Evolutionary conservation across 2,329 filamentous ascomycete genomes (phyloP), one percentile per base, ranked within the genome.

Genomic region (Apiospora sp.): DNA sequence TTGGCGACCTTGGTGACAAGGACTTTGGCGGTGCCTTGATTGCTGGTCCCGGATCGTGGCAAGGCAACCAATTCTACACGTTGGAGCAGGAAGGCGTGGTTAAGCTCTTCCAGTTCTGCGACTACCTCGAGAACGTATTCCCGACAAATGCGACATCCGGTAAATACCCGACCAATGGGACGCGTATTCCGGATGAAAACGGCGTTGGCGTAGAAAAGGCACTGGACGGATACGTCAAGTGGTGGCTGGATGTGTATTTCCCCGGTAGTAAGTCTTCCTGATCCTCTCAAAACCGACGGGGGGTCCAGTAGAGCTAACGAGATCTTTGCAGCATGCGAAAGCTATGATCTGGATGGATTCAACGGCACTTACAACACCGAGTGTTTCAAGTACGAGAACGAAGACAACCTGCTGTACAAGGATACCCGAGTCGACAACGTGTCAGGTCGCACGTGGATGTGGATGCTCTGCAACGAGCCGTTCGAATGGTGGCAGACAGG

Each of bases 41-140:
- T 76, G 86, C 86, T 68, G 90, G 88, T 1, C 89, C 89, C 0
- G 90, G 86, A 84, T 78, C 85, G 8, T 91, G 89, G 88, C 90
- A 91, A 78, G 80, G 79, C 4, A 87, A 88, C 72, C 82, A 83
- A 75, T 87, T 89, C 76, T 84, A 84, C 75, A 82, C 81, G 5
- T 80, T 82, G 24, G 86, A 71, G 83, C 84, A 79, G 79, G 81
- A 75, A 75, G 82, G 73, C 81, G 84, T 76, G 79, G 81, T 69
- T 80, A 85, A 85, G 75, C 88, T 89, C 78, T 88, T 74, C 78
- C 76, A 84, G 73, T 88, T 86, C 78, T 87, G 86, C 75, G 85
- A 87, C 79, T 85, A 84, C 67, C 76, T 88, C 43, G 86, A 86
- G 83, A 86, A 86, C 78, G 72, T 84, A 19, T 77, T 81, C 72